Base-by-base conservation (phyloP, 2,329 filamentous ascomycete species). In the Penicillium italicum region DNA sequence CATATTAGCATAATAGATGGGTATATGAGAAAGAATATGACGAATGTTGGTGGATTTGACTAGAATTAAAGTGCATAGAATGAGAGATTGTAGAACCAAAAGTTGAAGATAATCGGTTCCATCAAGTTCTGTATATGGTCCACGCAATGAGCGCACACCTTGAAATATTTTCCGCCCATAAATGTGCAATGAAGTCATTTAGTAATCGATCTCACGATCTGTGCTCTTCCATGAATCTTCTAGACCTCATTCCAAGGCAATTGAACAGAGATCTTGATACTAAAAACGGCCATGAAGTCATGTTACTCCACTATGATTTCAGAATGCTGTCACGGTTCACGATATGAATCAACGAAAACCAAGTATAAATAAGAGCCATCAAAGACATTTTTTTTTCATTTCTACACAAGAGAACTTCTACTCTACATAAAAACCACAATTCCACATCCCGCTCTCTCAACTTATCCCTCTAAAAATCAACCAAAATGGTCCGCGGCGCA, bases 401-500 rank as follows among this genome's bases (percentile, higher is more conserved):
- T n/a, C n/a, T n/a, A n/a, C n/a, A n/a, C n/a, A n/a, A n/a, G n/a
- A n/a, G n/a, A n/a, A n/a, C n/a, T n/a, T n/a, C n/a, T n/a, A n/a
- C n/a, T n/a, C n/a, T n/a, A n/a, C n/a, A n/a, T n/a, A n/a, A n/a
- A n/a, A n/a, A n/a, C n/a, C n/a, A n/a, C n/a, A n/a, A n/a, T n/a
- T n/a, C n/a, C n/a, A n/a, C n/a, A n/a, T 26, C 5, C 16, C 20
- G n/a, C n/a, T 43, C 28, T 24, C 18, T 20, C 12, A 34, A 34
- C n/a, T 1, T 10, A 9, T 8, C 26, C 8, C 34, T 36, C 31
- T 4, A 28, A 12, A 12, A 54, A 11, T 16, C 48, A 50, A 44
- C 55, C 66, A 72, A 36, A 62, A 75, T 76, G 74, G 68, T 70
- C 64, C 74, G 74, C 65, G 72, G 74, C 62, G 71, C 72, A 44